Evolutionary conservation across 345 rosid species (phyloP).

Genomic region (Lagerstroemia speciosa): DNA sequence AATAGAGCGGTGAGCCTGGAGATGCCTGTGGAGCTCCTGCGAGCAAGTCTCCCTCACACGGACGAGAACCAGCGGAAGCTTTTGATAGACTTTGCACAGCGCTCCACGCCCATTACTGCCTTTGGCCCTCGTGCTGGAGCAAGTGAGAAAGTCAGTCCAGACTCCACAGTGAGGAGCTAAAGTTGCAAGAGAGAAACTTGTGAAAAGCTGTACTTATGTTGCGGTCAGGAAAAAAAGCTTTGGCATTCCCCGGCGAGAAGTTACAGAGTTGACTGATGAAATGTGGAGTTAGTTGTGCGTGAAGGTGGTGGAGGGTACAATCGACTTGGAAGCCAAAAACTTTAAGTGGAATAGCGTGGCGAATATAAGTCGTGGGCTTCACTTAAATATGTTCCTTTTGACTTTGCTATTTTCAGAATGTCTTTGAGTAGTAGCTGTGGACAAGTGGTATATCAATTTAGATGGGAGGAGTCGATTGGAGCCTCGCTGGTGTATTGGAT

Average conservation of each 20-base stretch:
- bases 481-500: background rate
- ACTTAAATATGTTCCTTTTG: background rate
- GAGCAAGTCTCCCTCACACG: constrained; percentile 90
- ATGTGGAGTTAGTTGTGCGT: background rate
- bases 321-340: background rate
- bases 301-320: background rate
- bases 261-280: background rate
- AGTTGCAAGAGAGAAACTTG: background rate
- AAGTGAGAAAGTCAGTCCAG: background rate
- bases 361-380: background rate
- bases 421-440: background rate
- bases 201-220: background rate
- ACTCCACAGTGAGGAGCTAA: background rate
- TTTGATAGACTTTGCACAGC: constrained; percentile 64
- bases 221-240: background rate
- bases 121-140: background rate
- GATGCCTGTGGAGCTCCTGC: constrained; percentile 94
- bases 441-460: background rate
- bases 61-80: constrained; percentile 66
- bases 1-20: constrained; percentile 48
- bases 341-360: background rate
- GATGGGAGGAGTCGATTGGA: background rate
- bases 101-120: constrained; percentile 31
- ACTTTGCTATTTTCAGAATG: background rate
- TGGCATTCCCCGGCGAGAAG: background rate